Conservation (phyloP, 257 asterid genomes). For the Avicennia marina region DNA sequence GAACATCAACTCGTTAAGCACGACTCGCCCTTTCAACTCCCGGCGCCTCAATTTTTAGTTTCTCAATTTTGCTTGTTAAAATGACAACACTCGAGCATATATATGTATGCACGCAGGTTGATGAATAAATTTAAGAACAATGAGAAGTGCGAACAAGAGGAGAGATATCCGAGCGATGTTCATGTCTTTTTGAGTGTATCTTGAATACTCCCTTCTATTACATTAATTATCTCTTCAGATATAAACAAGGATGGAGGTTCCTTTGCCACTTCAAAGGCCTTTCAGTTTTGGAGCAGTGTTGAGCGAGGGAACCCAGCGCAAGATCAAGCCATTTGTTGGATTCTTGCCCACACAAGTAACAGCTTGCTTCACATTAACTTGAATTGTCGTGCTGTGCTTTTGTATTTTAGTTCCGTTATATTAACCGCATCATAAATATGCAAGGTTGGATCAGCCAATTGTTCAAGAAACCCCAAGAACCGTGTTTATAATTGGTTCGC, state of each 20-base stretch:
- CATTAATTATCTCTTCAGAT: conserved; percentile 11
- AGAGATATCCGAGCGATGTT: too few relatives aligned
- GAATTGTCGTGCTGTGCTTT: background rate
- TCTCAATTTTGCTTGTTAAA: too few relatives aligned
- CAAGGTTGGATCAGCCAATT: background rate
- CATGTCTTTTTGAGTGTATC: too few relatives aligned
- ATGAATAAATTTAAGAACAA: too few relatives aligned
- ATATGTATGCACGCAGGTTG: too few relatives aligned
- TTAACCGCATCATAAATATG: background rate
- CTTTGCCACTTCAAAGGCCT: conserved; percentile 54
- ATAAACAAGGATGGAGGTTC: conserved; percentile 47
- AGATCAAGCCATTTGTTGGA: conserved; percentile 61
- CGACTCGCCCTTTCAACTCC: too few relatives aligned
- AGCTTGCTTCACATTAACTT: background rate
- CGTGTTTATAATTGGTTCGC: conserved; percentile 2
- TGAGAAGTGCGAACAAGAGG: too few relatives aligned
- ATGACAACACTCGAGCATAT: too few relatives aligned
- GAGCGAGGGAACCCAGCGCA: conserved; percentile 26
- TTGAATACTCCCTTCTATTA: background rate
- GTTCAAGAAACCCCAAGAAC: background rate
- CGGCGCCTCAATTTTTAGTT: too few relatives aligned
- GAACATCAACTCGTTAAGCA: too few relatives aligned
- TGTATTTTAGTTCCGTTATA: background rate
- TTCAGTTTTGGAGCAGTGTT: conserved; percentile 32
- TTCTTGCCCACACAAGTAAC: conserved; percentile 58